These are phyloP conservation scores for Colletotrichum shisoi DNA, from an alignment of 2,329 filamentous ascomycete genomes.

Conservation along the genomic window DNA sequence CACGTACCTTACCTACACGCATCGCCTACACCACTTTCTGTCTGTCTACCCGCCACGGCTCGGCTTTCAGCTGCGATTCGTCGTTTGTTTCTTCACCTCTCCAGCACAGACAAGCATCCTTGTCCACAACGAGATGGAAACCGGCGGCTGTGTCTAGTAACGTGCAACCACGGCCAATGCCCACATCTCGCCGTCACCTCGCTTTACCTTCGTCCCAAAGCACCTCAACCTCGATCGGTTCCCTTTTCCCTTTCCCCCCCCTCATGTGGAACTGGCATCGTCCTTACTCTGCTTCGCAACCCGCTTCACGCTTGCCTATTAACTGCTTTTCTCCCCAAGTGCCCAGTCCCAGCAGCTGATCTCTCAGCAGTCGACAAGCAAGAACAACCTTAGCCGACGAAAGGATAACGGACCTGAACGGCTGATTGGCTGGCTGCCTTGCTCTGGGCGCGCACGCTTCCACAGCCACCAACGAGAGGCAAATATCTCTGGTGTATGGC, in stretches of 20 bases:
- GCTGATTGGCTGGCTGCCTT: slow-evolving; percentile 1
- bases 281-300: neutral
- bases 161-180: slow-evolving; percentile 11
- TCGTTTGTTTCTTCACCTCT: slow-evolving; percentile 8
- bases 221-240: neutral
- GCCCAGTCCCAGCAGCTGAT: slow-evolving; percentile 15
- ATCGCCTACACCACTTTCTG: slow-evolving; percentile 11
- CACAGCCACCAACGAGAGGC: slow-evolving; percentile 11
- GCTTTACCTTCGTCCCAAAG: slow-evolving; percentile 1
- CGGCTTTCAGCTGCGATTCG: slow-evolving; percentile 15
- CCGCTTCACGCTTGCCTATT: neutral
- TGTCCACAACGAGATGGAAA: slow-evolving; percentile 19
- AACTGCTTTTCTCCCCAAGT: slow-evolving; percentile 18
- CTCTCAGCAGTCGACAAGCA: slow-evolving; percentile 32
- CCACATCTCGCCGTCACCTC: slow-evolving; percentile 11
- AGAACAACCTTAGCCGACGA: slow-evolving; percentile 29
- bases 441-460: neutral
- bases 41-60: slow-evolving; percentile 9
- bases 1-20: slow-evolving; percentile 25
- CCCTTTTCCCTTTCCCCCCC: slow-evolving; percentile 13
- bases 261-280: slow-evolving; percentile 16
- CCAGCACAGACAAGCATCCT: slow-evolving; percentile 20
- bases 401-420: slow-evolving; percentile 24
- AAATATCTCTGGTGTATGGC: neutral
- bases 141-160: slow-evolving; percentile 32